These are phyloP conservation scores for Buddleja alternifolia DNA, from an alignment of 257 asterid species.

Conservation along the genomic window DNA sequence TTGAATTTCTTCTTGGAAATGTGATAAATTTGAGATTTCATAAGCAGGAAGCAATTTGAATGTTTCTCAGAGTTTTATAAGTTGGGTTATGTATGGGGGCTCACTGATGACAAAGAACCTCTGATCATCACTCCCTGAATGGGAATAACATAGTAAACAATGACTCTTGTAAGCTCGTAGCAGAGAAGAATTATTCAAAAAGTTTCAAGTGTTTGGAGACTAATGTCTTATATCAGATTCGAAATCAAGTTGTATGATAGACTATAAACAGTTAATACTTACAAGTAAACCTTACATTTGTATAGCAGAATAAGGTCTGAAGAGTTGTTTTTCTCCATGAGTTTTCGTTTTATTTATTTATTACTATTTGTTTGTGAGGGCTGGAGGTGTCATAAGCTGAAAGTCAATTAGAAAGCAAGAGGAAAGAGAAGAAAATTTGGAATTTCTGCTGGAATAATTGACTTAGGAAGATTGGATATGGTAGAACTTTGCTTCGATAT, in stretches of 20 bases:
- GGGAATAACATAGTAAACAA: background rate
- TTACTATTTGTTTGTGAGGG: background rate
- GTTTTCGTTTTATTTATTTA: background rate
- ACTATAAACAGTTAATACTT: background rate
- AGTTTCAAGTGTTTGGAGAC: background rate
- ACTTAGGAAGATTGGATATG: too few species aligned
- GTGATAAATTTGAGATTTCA: background rate
- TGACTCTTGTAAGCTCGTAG: background rate
- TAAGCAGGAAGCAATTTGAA: background rate
- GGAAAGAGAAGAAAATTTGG: background rate
- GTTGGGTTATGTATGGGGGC: background rate
- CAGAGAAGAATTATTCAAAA: background rate
- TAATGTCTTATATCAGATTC: background rate
- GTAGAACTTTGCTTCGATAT: too few species aligned
- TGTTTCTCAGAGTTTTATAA: background rate
- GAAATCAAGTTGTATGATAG: background rate
- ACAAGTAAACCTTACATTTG: background rate
- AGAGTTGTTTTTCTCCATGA: background rate
- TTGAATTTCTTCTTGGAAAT: constrained; percentile 11
- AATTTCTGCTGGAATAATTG: too few species aligned
- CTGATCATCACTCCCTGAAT: background rate
- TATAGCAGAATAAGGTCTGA: background rate
- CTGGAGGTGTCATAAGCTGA: background rate
- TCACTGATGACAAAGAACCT: background rate
- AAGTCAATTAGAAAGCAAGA: background rate